A percentile compares a stretch with the other conserved stretches of the same genome.
phyloP scores from a whole-genome alignment of 306 rosid genomes.

The Quercus rubra region DNA sequence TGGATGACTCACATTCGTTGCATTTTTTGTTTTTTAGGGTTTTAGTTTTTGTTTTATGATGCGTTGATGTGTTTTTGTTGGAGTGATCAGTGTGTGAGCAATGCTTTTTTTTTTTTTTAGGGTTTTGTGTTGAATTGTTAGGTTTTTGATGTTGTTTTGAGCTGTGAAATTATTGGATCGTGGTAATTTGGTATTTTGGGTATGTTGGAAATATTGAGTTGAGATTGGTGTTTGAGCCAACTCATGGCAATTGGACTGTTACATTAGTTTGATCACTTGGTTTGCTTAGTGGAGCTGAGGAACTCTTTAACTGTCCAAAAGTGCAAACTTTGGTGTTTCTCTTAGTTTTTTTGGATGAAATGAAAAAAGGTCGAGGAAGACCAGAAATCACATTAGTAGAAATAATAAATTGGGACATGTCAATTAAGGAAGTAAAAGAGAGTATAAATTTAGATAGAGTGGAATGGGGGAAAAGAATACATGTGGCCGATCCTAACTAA shows the following conservation, averaged over 20 bases:
- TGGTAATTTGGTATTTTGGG: constrained; percentile 2
- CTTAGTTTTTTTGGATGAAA: neutral
- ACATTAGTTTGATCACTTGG: neutral
- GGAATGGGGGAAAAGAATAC: no score
- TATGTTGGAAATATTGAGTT: constrained; percentile 5
- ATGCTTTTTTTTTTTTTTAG: neutral
- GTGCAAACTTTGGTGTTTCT: neutral
- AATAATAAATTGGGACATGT: no score
- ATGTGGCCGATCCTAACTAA: no score
- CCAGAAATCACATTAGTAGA: no score
- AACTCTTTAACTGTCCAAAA: neutral
- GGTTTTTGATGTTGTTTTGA: neutral
- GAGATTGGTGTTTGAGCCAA: neutral
- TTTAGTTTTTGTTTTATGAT: neutral
- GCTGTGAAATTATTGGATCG: neutral
- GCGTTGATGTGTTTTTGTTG: neutral
- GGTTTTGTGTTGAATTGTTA: neutral
- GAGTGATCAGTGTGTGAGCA: neutral
- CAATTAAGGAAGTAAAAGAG: no score
- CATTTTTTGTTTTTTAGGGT: neutral
- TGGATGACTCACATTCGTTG: neutral
- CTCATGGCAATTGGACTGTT: neutral
- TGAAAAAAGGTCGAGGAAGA: no score
- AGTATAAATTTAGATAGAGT: no score
- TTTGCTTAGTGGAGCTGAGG: neutral